Conservation (phyloP, 192 early-diverging fungal genomes). For the Coemansia sp. region DNA sequence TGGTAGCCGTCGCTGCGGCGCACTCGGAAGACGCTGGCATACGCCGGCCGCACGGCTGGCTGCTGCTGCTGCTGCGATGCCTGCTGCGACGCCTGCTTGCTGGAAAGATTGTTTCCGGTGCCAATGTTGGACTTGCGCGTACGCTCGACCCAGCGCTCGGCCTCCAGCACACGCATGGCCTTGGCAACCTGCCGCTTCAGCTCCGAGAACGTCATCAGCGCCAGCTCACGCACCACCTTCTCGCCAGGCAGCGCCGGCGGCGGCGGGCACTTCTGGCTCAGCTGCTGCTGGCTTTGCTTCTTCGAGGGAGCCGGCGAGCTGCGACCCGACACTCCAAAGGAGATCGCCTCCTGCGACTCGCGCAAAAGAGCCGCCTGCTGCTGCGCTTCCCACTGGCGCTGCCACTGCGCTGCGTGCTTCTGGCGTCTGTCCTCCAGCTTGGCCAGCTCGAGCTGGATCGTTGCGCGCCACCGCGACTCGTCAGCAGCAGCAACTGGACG, state of each 20-base stretch:
- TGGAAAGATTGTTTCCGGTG: conserved; percentile 23
- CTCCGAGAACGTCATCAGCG: conserved; percentile 67
- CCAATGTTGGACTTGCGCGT: conserved; percentile 58
- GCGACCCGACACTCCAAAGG: conserved; percentile 26
- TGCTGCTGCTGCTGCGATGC: conserved; percentile 1
- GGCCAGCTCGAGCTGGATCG: conserved; percentile 55
- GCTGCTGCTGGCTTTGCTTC: conserved; percentile 10
- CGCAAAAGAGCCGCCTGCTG: conserved; percentile 45
- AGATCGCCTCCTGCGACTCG: conserved; percentile 46
- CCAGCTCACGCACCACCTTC: conserved; percentile 58
- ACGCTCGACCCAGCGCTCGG: conserved; percentile 65
- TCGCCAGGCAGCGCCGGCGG: conserved; percentile 51
- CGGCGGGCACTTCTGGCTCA: conserved; percentile 25
- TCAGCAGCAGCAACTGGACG: conserved; percentile 70
- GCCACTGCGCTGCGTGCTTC: conserved; percentile 50
- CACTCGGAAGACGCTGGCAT: conserved; percentile 52
- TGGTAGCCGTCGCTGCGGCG: conserved; percentile 80
- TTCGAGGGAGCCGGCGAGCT: conserved; percentile 38
- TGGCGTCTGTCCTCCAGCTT: conserved; percentile 53
- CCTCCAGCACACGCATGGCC: conserved; percentile 80
- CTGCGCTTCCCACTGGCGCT: conserved; percentile 55
- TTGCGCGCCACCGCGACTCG: conserved; percentile 64
- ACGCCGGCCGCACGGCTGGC: conserved; percentile 38
- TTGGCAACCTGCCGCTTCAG: conserved; percentile 81
- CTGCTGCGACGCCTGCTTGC: background rate